These are phyloP conservation scores for Selaginella tamariscina DNA, from an alignment of 75 land plant species.

Conservation along the genomic window DNA sequence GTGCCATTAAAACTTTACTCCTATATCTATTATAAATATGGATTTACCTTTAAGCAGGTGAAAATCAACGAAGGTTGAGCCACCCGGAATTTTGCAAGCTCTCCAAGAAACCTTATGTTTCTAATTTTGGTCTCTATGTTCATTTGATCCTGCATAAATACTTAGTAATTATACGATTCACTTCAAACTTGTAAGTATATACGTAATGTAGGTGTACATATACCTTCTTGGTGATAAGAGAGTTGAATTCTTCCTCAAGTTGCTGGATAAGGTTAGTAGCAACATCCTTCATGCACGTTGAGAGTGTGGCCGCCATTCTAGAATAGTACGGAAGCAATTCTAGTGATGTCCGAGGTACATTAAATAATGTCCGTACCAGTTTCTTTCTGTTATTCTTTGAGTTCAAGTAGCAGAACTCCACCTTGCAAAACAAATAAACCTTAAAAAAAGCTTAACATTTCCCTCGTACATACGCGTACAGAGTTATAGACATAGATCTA, in stretches of 20 bases:
- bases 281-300: conserved; percentile 97
- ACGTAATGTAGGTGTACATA: conserved; percentile 2
- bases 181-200: background rate
- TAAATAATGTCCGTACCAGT: conserved; percentile 82
- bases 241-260: conserved; percentile 96
- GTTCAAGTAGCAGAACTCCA: conserved; percentile 93
- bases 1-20: no score
- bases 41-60: conserved; percentile 76
- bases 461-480: no score
- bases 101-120: conserved; percentile 94
- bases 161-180: no score
- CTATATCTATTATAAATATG: no score
- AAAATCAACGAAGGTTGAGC: conserved; percentile 78
- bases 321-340: conserved; percentile 93
- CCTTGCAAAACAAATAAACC: conserved; percentile 42
- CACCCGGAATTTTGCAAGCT: conserved; percentile 88
- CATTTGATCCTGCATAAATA: conserved; percentile 86
- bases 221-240: conserved; percentile 88
- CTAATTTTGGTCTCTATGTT: conserved; percentile 96
- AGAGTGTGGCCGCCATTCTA: conserved; percentile 90
- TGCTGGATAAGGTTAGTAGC: conserved; percentile 65
- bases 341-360: conserved; percentile 89
- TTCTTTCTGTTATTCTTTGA: conserved; percentile 85
- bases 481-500: no score
- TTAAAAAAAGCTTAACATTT: no score